Percentiles rank a stretch among this genome's conserved stretches.
These are phyloP conservation scores for Metarhizium anisopliae DNA, from an alignment of 2,329 filamentous ascomycete species.

Conservation along the genomic window DNA sequence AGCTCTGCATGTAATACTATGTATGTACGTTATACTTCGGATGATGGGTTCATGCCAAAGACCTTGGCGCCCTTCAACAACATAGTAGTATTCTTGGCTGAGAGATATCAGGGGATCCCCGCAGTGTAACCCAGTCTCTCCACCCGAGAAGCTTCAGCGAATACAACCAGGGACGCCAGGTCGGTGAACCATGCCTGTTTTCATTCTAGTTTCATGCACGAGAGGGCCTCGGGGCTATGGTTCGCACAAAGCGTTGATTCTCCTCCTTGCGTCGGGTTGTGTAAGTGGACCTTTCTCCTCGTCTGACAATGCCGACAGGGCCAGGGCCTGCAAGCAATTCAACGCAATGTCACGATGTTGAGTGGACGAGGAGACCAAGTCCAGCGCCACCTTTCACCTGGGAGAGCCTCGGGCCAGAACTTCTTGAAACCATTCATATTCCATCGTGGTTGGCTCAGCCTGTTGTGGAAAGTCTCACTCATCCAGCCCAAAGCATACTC, in stretches of 20 bases:
- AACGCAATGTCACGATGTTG: neutral
- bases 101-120: neutral
- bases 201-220: neutral
- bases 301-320: neutral
- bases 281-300: neutral
- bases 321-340: too few species aligned
- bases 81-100: too few species aligned
- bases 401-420: neutral
- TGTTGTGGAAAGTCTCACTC: neutral
- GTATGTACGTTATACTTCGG: too few species aligned
- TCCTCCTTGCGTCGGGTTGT: too few species aligned
- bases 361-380: neutral
- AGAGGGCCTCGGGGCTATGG: neutral
- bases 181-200: neutral
- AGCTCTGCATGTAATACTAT: too few species aligned
- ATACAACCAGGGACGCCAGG: neutral
- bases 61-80: too few species aligned
- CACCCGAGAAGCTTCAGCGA: neutral
- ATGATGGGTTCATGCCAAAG: too few species aligned
- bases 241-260: neutral
- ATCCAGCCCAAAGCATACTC: neutral
- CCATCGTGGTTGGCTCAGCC: neutral
- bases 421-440: neutral
- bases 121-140: neutral
- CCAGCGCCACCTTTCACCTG: neutral